Percentiles rank a stretch among this genome's conserved stretches.
These are phyloP conservation scores for Phytophthora idaei DNA, from an alignment of 352 stramenopile genomes.

Conservation along the genomic window DNA sequence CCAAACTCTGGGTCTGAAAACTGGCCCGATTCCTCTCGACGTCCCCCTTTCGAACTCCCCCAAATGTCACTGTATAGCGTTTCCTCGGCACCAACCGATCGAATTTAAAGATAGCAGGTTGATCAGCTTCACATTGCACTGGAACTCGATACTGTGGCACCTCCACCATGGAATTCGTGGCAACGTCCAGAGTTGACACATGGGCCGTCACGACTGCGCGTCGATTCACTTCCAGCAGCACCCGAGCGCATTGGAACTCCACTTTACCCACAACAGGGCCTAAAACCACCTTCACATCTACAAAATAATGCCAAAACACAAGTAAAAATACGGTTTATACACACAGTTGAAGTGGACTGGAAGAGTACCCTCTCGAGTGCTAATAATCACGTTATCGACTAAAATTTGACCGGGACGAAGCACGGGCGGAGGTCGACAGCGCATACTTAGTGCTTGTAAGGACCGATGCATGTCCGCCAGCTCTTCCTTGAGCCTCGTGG, in stretches of 20 bases:
- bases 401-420: conserved; percentile 42
- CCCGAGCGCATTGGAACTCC: conserved; percentile 46
- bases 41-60: conserved; percentile 54
- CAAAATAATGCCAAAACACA: not conserved
- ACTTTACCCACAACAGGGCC: conserved; percentile 77
- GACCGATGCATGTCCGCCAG: conserved; percentile 55
- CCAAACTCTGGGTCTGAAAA: conserved; percentile 59
- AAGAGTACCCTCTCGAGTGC: conserved; percentile 21
- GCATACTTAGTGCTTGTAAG: conserved; percentile 28
- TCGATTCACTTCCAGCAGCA: conserved; percentile 71
- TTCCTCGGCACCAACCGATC: conserved; percentile 53
- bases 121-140: conserved; percentile 31
- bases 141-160: conserved; percentile 37
- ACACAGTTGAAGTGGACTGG: not conserved
- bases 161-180: conserved; percentile 48
- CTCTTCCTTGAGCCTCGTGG: conserved; percentile 48
- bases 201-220: conserved; percentile 50
- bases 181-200: conserved; percentile 48
- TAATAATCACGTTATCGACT: conserved; percentile 30
- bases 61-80: conserved; percentile 65
- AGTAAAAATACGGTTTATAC: not conserved
- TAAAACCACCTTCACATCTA: conserved; percentile 61
- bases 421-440: conserved; percentile 20
- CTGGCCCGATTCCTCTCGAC: conserved; percentile 31
- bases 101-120: conserved; percentile 50